Conservation (phyloP, 225 moss, liverwort and hornwort species). For the Bryum argenteum region DNA sequence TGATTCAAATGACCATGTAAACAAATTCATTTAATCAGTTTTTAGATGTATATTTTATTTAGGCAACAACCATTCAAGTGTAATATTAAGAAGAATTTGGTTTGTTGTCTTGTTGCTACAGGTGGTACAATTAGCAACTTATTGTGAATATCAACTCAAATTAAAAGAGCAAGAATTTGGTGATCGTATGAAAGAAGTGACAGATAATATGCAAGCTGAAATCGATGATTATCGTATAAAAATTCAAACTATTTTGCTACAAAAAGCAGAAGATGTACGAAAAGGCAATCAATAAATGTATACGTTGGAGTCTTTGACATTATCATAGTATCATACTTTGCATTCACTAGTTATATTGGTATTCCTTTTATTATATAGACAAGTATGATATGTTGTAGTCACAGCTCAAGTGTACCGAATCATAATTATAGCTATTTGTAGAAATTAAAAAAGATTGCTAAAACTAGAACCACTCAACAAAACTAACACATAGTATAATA, state of each 20-base stretch:
- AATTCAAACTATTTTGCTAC: slow-evolving; percentile 64
- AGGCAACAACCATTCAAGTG: too few relatives aligned
- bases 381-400: too few relatives aligned
- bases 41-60: too few relatives aligned
- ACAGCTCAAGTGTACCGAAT: too few relatives aligned
- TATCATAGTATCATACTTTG: not conserved
- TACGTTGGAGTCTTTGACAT: accelerated
- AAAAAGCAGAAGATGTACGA: slow-evolving; percentile 74
- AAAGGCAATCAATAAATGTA: not conserved
- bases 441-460: not conserved
- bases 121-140: slow-evolving; percentile 71
- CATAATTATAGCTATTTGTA: too few relatives aligned
- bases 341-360: not conserved
- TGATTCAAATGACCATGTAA: too few relatives aligned
- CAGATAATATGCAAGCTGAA: slow-evolving; percentile 45
- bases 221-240: slow-evolving; percentile 47
- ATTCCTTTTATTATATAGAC: not conserved
- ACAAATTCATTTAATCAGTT: too few relatives aligned
- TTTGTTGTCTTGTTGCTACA: not conserved
- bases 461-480: too few relatives aligned
- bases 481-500: slow-evolving; percentile 28
- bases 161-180: slow-evolving; percentile 75
- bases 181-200: slow-evolving; percentile 58
- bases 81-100: not conserved
- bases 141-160: slow-evolving; percentile 85